Evolutionary conservation across 192 early-diverging fungal genomes (phyloP).

Genomic region (Backusella sp.): DNA sequence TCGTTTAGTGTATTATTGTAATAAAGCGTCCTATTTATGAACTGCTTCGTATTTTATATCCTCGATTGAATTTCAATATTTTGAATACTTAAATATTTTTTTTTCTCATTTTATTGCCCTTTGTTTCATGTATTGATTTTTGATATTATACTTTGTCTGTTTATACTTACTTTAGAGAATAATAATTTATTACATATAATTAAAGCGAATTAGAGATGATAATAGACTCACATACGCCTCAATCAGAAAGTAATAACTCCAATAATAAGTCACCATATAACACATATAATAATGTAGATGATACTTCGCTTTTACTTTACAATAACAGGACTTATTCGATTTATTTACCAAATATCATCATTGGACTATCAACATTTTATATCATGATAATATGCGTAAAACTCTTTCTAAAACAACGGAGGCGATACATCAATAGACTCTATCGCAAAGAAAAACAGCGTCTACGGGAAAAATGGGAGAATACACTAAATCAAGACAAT

Average conservation of each 20-base stretch:
- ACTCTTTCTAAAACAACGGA: background rate
- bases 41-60: background rate
- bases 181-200: background rate
- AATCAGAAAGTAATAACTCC: background rate
- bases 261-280: conserved; percentile 1
- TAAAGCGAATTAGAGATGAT: background rate
- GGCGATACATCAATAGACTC: background rate
- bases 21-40: background rate
- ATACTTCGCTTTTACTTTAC: background rate
- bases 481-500: background rate
- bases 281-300: background rate
- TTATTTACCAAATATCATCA: background rate
- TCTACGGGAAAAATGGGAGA: background rate
- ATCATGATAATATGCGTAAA: background rate
- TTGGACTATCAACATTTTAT: background rate
- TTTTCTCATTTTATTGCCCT: background rate
- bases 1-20: background rate
- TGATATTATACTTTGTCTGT: background rate
- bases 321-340: background rate
- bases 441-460: background rate
- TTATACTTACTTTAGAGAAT: background rate
- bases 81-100: background rate
- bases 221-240: background rate
- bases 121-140: background rate
- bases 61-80: background rate